Base-by-base conservation (phyloP, 2,329 filamentous ascomycete species). In the Aspergillus glaucus region DNA sequence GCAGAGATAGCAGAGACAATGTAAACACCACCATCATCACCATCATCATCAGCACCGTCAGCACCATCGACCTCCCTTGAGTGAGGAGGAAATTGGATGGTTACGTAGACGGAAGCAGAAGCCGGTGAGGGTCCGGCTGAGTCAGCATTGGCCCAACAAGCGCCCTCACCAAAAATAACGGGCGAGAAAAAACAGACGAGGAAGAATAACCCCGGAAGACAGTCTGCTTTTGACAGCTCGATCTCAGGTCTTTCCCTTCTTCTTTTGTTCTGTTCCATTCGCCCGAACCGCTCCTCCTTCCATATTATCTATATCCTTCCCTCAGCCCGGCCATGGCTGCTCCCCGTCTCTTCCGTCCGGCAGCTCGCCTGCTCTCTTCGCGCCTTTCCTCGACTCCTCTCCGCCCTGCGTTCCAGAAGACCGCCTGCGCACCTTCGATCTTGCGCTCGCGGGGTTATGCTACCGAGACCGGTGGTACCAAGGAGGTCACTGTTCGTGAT, bases 401-500 rank as follows among this genome's bases (percentile, higher is more conserved):
- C 62, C 77, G 79, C 67, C 74, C 75, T 62, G 73, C 74, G 46
- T 76, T 79, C 67, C 76, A 77, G 61, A 74, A 74, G 52, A 68
- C 74, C 53, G 67, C 73, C 53, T 69, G 74, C 57, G 66, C 72
- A 52, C 74, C 77, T 48, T 68, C 74, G 45, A 68, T 76, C 59
- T 69, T 73, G 51, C 68, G 65, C 66, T 70, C 63, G 52, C 66
- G 81, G 63, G 72, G 72, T 58, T 84, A 84, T 73, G 81, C 81
- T 36, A 76, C 77, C 10, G 71, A 73, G 49, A 70, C 71, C 53
- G 86, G 85, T 56, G 86, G 85, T 57, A 75, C 78, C 64, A 96
- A 96, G 80, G 88, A 96, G 70, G 90, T 95, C 76, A 95, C 93
- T 41, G 93, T 98, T 65, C 84, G 93, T 77, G 93, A 98, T 70